Conservation (phyloP, 768 basidiomycete species). For the Amanita pallidorosea region DNA sequence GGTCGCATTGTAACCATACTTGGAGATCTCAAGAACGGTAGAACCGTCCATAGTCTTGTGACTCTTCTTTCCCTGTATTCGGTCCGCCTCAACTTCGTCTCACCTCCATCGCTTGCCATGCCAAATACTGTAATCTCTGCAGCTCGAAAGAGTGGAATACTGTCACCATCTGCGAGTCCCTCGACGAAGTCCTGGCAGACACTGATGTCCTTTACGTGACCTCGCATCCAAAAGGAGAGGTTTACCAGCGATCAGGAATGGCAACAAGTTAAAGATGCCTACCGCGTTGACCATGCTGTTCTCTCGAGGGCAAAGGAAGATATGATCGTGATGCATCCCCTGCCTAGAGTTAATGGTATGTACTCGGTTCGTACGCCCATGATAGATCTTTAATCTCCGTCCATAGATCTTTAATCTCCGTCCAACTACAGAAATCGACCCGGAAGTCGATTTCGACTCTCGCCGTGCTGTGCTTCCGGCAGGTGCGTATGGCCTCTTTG, state of each 20-base stretch:
- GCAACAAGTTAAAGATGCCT: conserved; percentile 84
- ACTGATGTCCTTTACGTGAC: conserved; percentile 98
- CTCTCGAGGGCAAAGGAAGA: conserved; percentile 89
- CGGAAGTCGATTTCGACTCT: conserved; percentile 94
- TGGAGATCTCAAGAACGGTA: conserved; percentile 95
- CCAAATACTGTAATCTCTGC: conserved; percentile 74
- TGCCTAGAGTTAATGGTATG: conserved; percentile 83
- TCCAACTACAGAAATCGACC: conserved; percentile 81
- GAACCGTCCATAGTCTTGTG: conserved; percentile 95
- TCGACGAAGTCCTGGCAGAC: conserved; percentile 84
- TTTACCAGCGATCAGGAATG: conserved; percentile 78
- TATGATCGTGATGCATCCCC: conserved; percentile 99
- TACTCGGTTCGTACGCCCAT: neutral
- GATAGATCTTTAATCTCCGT: conserved; percentile 6
- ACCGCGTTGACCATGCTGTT: conserved; percentile 89
- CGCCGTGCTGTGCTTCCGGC: conserved; percentile 90
- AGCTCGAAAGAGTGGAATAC: conserved; percentile 75
- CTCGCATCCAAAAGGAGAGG: conserved; percentile 89
- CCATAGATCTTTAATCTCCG: too few species aligned
- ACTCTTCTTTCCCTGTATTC: conserved; percentile 85
- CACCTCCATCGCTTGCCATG: conserved; percentile 82
- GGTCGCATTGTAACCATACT: conserved; percentile 87
- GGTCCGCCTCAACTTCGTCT: conserved; percentile 92
- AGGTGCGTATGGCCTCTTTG: conserved; percentile 96
- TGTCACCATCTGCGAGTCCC: conserved; percentile 72